phyloP scores from a whole-genome alignment of 495 filamentous ascomycete genomes.

The Aspergillus leporis region DNA sequence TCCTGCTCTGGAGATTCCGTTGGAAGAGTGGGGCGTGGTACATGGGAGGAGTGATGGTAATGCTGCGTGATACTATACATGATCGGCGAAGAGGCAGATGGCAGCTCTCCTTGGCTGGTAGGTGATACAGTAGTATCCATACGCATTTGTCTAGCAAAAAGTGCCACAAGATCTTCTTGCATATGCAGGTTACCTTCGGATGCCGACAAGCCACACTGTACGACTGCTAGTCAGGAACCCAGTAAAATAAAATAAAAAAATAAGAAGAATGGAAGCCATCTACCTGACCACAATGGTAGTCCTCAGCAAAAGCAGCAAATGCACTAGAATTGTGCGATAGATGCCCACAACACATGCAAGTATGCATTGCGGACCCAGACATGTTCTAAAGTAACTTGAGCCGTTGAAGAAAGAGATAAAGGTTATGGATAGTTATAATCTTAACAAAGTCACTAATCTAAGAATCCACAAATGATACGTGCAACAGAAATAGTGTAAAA shows the following conservation, averaged over 20 bases:
- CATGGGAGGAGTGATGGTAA: conserved; percentile 71
- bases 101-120: background rate
- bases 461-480: background rate
- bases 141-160: conserved; percentile 65
- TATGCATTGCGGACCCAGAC: conserved; percentile 37
- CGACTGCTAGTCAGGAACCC: conserved; percentile 17
- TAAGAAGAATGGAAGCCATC: conserved; percentile 8
- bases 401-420: background rate
- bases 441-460: background rate
- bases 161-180: conserved; percentile 66
- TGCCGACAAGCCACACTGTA: conserved; percentile 41
- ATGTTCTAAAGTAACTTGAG: conserved; percentile 16
- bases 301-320: conserved; percentile 33
- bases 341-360: conserved; percentile 41
- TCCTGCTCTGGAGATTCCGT: background rate
- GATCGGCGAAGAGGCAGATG: conserved; percentile 32
- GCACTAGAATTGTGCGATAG: conserved; percentile 34
- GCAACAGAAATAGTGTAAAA: background rate
- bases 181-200: conserved; percentile 47
- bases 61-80: conserved; percentile 72
- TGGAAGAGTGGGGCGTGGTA: conserved; percentile 39
- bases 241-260: conserved; percentile 3
- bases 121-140: conserved; percentile 24
- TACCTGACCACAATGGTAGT: conserved; percentile 42
- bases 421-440: background rate